phyloP scores from a whole-genome alignment of 805 yeast species.

The Schwanniomyces polymorphus region DNA sequence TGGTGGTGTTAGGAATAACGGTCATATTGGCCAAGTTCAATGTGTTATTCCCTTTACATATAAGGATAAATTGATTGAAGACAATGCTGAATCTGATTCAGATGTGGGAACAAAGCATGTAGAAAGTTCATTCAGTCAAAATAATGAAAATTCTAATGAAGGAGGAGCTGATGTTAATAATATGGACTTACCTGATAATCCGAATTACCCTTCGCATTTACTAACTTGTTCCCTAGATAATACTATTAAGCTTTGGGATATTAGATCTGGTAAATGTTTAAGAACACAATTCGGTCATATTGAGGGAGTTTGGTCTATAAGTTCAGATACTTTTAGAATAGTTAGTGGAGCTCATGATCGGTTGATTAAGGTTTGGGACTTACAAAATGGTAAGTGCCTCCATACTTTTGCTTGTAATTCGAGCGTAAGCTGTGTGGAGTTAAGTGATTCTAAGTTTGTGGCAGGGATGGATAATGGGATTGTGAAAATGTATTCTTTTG shows the following conservation, averaged over 20 bases:
- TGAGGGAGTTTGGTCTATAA: constrained; percentile 97
- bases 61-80: constrained; percentile 58
- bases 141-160: constrained; percentile 5
- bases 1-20: constrained; percentile 70
- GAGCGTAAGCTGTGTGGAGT: constrained; percentile 66
- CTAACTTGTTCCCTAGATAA: constrained; percentile 88
- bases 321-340: constrained; percentile 93
- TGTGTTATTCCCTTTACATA: constrained; percentile 83
- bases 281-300: constrained; percentile 97
- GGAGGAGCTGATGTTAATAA: constrained; percentile 13
- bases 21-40: constrained; percentile 94
- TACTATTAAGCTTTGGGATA: constrained; percentile 92
- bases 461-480: constrained; percentile 89
- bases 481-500: constrained; percentile 84
- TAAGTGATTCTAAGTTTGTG: constrained; percentile 86
- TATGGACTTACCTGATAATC: constrained; percentile 16
- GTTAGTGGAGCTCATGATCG: constrained; percentile 95
- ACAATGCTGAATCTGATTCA: constrained; percentile 41
- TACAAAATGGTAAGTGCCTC: constrained; percentile 91
- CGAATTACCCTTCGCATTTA: constrained; percentile 73
- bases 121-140: neutral
- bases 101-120: constrained; percentile 11
- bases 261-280: constrained; percentile 80
- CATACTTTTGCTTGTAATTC: constrained; percentile 83
- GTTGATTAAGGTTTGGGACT: constrained; percentile 89